Base-by-base conservation (phyloP, 345 rosid genomes). In the Triadica sebifera region DNA sequence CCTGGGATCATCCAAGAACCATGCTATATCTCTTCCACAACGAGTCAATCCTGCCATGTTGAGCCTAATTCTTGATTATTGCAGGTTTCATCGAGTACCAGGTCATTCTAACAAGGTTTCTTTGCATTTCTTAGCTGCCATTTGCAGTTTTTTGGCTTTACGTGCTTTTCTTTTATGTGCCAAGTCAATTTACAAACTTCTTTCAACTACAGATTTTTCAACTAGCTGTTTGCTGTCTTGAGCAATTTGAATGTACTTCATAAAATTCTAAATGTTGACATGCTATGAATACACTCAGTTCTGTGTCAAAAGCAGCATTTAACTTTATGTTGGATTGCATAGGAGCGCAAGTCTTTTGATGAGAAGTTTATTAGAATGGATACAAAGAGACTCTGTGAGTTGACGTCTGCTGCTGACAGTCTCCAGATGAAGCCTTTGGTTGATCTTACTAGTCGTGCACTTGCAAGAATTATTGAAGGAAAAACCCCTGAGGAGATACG, bases 341-440 rank as follows among this genome's bases (percentile, higher is more conserved):
- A 92, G 98, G 98, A 94, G 73, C 88, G 89, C 65, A 94, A 90
- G 79, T 82, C 86, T 70, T 94, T 84, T 82, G 97, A 92, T 72
- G 96, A 94, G 72, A 94, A 82, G 82, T 92, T 92, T 70, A 85
- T 90, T 74, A 86, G 96, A 67, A 89, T 92, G 97, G 96, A 90
- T 72, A 89, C 93, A 66, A 92, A 89, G 78, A 89, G 84, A 85
- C 91, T 94, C 8, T 92, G 97, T 85, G 98, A 92, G 84, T 80
- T 94, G 90, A 90, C 93, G 49, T 89, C 97, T 72, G 98, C 98
- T 46, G 97, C 97, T 57, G 96, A 89, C 71, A 89, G 97, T 85
- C 93, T 94, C 78, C 96, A 92, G 83, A 80, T 94, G 76, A 88
- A 88, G 84, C 93, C 93, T 72, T 83, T 94, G 87, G 94, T 92